These are phyloP conservation scores for Ustilago cynodontis DNA, from an alignment of 1,284 basidiomycete genomes.

Conservation along the genomic window DNA sequence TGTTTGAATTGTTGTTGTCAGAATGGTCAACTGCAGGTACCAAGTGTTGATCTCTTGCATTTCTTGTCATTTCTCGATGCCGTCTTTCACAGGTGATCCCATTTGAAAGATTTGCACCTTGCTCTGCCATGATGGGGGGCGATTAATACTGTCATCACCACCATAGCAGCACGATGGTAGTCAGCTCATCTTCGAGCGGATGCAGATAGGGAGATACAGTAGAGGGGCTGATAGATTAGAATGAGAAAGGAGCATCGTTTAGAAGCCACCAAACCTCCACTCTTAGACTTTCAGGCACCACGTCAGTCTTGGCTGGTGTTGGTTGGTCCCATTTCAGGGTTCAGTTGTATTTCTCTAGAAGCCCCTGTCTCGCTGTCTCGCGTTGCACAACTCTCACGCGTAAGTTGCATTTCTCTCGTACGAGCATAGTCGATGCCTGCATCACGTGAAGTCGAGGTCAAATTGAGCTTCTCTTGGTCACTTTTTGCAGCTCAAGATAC, in stretches of 20 bases:
- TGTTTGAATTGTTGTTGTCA: neutral
- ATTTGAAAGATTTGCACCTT: too few relatives aligned
- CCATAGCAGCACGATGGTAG: neutral
- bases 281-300: neutral
- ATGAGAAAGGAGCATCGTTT: neutral
- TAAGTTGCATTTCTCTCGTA: conserved; percentile 12
- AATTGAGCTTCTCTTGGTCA: conserved; percentile 12
- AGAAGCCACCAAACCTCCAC: conserved; percentile 13
- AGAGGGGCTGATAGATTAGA: neutral
- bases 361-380: conserved; percentile 39
- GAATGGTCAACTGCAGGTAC: conserved; percentile 14
- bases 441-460: conserved; percentile 27
- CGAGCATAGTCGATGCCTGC: neutral
- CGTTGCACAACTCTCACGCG: conserved; percentile 10
- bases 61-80: neutral
- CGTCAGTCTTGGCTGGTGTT: neutral
- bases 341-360: conserved; percentile 21
- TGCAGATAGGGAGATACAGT: neutral
- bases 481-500: conserved; percentile 19
- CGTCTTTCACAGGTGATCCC: neutral
- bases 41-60: conserved; percentile 18
- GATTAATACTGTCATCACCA: neutral
- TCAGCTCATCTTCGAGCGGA: neutral
- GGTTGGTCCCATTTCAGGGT: conserved; percentile 7
- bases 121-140: too few relatives aligned